phyloP scores from a whole-genome alignment of 495 filamentous ascomycete species.

The Entonaema liquescens region DNA sequence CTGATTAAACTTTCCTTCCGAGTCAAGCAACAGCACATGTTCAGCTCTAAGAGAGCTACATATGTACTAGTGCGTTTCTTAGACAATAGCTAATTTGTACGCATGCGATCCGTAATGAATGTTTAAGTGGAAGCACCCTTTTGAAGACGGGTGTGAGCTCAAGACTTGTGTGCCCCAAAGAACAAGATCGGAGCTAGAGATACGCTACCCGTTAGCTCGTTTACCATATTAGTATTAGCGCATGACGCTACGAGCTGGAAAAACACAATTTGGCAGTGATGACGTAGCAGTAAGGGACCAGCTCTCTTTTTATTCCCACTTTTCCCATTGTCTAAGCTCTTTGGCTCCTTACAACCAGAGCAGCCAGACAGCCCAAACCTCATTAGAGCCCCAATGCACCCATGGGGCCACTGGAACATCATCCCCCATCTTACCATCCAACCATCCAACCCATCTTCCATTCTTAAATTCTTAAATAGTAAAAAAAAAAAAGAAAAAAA shows the following conservation, averaged over 20 bases:
- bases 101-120: conserved; percentile 22
- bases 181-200: conserved; percentile 24
- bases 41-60: neutral
- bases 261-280: conserved; percentile 29
- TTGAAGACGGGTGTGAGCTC: conserved; percentile 14
- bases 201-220: conserved; percentile 10
- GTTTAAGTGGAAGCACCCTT: conserved; percentile 1
- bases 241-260: conserved; percentile 5
- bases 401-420: neutral
- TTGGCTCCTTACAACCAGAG: neutral
- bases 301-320: conserved; percentile 17
- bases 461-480: conserved; percentile 21
- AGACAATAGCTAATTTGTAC: conserved; percentile 13
- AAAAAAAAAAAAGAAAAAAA: neutral
- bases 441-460: conserved; percentile 2
- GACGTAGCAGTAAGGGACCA: conserved; percentile 37
- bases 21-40: conserved; percentile 20
- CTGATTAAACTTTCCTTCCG: conserved; percentile 12
- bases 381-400: neutral
- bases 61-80: neutral
- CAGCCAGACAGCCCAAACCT: conserved; percentile 2
- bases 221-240: conserved; percentile 22
- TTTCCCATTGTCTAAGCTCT: conserved; percentile 24
- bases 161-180: neutral
- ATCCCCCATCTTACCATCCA: conserved; percentile 5